Evolutionary conservation across 352 stramenopile genomes (phyloP).

Genomic region (Elongisporangium undulatum): DNA sequence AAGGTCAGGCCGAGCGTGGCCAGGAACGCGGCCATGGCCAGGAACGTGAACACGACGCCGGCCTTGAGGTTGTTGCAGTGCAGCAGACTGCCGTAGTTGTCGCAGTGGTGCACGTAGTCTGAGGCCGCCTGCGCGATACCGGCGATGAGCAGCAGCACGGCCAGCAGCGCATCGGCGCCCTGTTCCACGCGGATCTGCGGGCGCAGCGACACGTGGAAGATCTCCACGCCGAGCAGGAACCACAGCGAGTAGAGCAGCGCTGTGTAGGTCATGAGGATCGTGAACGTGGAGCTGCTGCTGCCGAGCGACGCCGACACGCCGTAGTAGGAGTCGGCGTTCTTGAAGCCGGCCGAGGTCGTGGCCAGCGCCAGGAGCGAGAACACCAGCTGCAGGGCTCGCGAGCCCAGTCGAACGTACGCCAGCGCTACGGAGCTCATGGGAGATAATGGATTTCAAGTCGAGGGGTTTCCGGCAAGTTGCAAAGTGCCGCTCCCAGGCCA

Average conservation of each 20-base stretch:
- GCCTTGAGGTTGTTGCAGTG: conserved; percentile 47
- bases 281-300: conserved; percentile 37
- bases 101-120: conserved; percentile 41
- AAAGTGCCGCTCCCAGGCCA: neutral
- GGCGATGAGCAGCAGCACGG: conserved; percentile 39
- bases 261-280: conserved; percentile 57
- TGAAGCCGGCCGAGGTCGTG: conserved; percentile 34
- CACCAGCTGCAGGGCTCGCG: conserved; percentile 47
- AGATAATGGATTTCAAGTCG: neutral
- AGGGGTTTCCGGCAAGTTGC: neutral
- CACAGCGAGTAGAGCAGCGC: conserved; percentile 57
- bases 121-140: conserved; percentile 48
- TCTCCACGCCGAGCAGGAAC: conserved; percentile 39
- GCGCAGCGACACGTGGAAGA: conserved; percentile 31
- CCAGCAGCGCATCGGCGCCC: conserved; percentile 27
- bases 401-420: conserved; percentile 27
- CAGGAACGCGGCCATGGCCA: conserved; percentile 29
- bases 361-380: conserved; percentile 51
- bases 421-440: conserved; percentile 1
- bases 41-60: conserved; percentile 47
- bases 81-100: conserved; percentile 17
- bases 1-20: conserved; percentile 35
- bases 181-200: conserved; percentile 19
- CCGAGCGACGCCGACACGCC: conserved; percentile 14
- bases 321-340: neutral